Evolutionary conservation across 2,329 filamentous ascomycete genomes (phyloP), one percentile per base, ranked within the genome.

Genomic region (Dactylellina leptospora): DNA sequence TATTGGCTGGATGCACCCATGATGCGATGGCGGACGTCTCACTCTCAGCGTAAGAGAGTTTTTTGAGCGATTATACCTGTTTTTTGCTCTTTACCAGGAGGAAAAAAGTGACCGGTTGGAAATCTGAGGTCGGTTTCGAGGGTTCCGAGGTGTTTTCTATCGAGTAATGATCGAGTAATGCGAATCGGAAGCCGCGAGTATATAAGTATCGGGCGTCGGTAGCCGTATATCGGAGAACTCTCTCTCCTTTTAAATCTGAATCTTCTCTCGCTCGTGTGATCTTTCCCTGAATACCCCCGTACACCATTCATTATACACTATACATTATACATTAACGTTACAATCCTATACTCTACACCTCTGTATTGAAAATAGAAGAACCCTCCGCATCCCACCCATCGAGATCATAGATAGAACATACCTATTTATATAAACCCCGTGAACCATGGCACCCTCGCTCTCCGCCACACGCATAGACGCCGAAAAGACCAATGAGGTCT

Each of bases 401-500:
- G n/a, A n/a, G n/a, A n/a, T n/a, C n/a, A n/a, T n/a, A n/a, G n/a
- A n/a, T n/a, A n/a, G n/a, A n/a, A n/a, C n/a, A n/a, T n/a, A n/a
- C n/a, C n/a, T n/a, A n/a, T n/a, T n/a, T n/a, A n/a, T n/a, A n/a
- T n/a, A n/a, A n/a, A n/a, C n/a, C n/a, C n/a, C n/a, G n/a, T n/a
- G n/a, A n/a, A n/a, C 30, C 13, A 53, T 51, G 44, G 42, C 23
- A 4, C 23, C 23, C 13, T 27, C 40, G 25, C 4, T 28, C 38
- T 18, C 11, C 11, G 64, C 62, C 25, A 59, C 55, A 54, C 69
- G 70, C 30, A 76, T 76, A 47, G 75, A 75, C 42, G 62, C 61
- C 69, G 66, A 71, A 6, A 68, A 72, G 30, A 72, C 61, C 27
- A 60, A 75, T 58, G 75, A 76, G 53, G 74, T 74, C 25, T 76